A percentile compares a stretch with the other conserved stretches of the same genome.
These are phyloP conservation scores for Hanseniaspora vineae DNA, from an alignment of 805 yeast genomes.

Conservation along the genomic window DNA sequence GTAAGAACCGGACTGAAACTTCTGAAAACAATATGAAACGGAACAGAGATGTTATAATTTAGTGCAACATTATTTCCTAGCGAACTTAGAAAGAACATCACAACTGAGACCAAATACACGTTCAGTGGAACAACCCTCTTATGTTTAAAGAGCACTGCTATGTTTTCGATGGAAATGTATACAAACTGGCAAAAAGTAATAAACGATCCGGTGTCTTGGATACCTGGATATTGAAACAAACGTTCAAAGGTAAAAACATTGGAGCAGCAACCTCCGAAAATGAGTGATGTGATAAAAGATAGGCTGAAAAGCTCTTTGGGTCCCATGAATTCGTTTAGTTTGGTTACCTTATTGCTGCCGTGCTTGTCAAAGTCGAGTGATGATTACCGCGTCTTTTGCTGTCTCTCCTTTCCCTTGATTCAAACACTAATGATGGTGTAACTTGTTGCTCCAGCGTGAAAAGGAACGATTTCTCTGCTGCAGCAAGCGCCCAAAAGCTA, in stretches of 20 bases:
- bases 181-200: slow-evolving; percentile 49
- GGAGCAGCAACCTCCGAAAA: slow-evolving; percentile 65
- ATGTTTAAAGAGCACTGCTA: not conserved
- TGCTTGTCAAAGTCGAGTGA: too few relatives aligned
- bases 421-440: too few relatives aligned
- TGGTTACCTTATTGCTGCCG: too few relatives aligned
- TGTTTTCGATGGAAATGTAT: slow-evolving; percentile 32
- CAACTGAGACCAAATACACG: slow-evolving; percentile 34
- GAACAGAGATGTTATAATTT: slow-evolving; percentile 44
- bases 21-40: slow-evolving; percentile 53
- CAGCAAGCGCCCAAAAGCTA: too few relatives aligned
- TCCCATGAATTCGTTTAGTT: not conserved
- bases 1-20: slow-evolving; percentile 53
- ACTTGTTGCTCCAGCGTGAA: too few relatives aligned
- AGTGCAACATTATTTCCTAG: slow-evolving; percentile 47
- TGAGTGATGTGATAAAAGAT: slow-evolving; percentile 20
- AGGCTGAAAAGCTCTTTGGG: slow-evolving; percentile 4
- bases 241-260: slow-evolving; percentile 54
- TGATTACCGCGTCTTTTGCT: too few relatives aligned
- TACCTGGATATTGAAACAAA: slow-evolving; percentile 24
- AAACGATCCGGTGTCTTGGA: slow-evolving; percentile 32
- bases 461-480: too few relatives aligned
- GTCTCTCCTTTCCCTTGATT: too few relatives aligned
- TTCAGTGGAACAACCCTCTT: slow-evolving; percentile 25
- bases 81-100: slow-evolving; percentile 38